These are phyloP conservation scores for Epichloe glyceriae DNA, from an alignment of 2,329 filamentous ascomycete genomes.

Conservation along the genomic window DNA sequence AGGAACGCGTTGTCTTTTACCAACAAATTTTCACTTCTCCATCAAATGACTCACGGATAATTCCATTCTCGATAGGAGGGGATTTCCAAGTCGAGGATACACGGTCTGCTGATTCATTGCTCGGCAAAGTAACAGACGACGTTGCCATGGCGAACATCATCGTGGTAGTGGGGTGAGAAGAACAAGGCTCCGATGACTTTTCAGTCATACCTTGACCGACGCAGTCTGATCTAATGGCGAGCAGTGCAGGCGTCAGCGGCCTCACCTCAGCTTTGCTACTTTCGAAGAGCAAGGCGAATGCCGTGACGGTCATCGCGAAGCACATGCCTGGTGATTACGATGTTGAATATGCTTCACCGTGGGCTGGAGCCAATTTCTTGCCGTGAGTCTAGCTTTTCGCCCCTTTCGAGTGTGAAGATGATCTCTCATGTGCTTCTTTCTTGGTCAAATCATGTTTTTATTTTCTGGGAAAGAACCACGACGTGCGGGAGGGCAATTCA, in stretches of 20 bases:
- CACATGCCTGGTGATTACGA: conserved; percentile 93
- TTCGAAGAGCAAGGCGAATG: conserved; percentile 29
- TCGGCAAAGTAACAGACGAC: background rate
- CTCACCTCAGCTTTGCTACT: conserved; percentile 38
- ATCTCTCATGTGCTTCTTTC: background rate
- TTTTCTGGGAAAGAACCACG: background rate
- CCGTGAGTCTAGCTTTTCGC: conserved; percentile 39
- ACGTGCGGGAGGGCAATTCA: background rate
- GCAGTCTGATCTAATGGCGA: background rate
- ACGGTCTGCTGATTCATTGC: background rate
- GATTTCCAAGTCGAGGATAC: too few relatives aligned
- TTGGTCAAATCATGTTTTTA: background rate
- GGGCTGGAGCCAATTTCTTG: conserved; percentile 72
- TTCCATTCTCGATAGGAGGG: background rate
- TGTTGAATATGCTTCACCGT: conserved; percentile 79
- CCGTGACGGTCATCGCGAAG: conserved; percentile 62
- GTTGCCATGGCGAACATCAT: background rate
- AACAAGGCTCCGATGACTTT: background rate
- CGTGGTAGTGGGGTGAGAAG: conserved; percentile 20
- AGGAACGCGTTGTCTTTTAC: background rate
- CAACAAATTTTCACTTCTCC: background rate
- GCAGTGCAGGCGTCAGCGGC: conserved; percentile 37
- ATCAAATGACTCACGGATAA: background rate
- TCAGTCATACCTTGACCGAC: background rate
- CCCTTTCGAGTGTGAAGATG: background rate